Evolutionary conservation across 169 alveolate species (phyloP).

Genomic region (Cryptosporidium viatorum): DNA sequence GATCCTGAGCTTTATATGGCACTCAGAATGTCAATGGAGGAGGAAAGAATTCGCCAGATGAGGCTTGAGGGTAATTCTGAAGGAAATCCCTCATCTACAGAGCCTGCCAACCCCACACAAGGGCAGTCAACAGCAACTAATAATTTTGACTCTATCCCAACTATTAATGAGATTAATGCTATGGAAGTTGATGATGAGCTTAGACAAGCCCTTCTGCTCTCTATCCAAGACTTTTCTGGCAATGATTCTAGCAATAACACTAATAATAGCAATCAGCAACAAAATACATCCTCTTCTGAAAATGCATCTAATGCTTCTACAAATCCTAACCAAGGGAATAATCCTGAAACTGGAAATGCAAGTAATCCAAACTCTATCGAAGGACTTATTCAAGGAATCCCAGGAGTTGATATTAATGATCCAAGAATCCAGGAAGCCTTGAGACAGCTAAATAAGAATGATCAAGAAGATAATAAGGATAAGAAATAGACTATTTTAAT

Average conservation of each 20-base stretch:
- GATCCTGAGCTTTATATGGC: constrained; percentile 93
- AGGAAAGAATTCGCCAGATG: constrained; percentile 51
- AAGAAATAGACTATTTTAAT: background rate
- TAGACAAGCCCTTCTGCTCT: constrained; percentile 75
- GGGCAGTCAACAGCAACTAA: background rate
- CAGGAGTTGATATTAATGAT: constrained; percentile 80
- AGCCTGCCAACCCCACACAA: background rate
- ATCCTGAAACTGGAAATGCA: background rate
- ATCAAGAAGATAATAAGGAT: constrained; percentile 67
- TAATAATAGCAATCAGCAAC: background rate
- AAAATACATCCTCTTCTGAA: background rate
- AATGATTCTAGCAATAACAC: background rate
- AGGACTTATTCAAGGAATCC: constrained; percentile 68
- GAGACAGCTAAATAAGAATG: constrained; percentile 41
- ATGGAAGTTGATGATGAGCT: constrained; percentile 77
- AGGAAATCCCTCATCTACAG: background rate
- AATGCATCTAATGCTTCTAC: background rate
- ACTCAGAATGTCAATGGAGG: constrained; percentile 81
- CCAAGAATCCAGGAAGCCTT: constrained; percentile 79
- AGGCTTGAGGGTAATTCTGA: constrained; percentile 28
- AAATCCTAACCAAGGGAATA: background rate
- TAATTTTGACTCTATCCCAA: constrained; percentile 42
- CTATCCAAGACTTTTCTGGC: constrained; percentile 74
- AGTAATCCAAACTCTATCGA: constrained; percentile 4
- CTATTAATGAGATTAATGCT: constrained; percentile 61